These are phyloP conservation scores for Arachnomyces sp. DNA, from an alignment of 2,329 filamentous ascomycete genomes.

Conservation along the genomic window DNA sequence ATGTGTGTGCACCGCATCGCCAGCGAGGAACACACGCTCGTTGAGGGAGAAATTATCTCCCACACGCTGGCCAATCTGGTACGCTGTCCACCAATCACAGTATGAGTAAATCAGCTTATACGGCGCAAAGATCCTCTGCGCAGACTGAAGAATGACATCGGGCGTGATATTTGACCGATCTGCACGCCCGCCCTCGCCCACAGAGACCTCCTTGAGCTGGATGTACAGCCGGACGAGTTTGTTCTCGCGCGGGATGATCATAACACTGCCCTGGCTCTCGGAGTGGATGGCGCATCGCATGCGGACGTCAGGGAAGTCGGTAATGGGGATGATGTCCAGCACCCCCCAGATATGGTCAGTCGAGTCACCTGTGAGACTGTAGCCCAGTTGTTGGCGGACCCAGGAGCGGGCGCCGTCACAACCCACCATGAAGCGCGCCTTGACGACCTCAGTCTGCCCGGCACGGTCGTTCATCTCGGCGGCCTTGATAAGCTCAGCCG, in stretches of 20 bases:
- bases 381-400: conserved; percentile 52
- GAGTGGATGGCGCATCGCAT: conserved; percentile 53
- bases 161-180: conserved; percentile 58
- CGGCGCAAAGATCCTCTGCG: conserved; percentile 57
- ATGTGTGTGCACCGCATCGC: conserved; percentile 58
- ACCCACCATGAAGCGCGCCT: conserved; percentile 47
- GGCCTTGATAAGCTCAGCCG: conserved; percentile 40
- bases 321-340: conserved; percentile 46
- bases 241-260: conserved; percentile 59
- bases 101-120: conserved; percentile 60
- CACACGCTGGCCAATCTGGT: conserved; percentile 61
- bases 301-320: conserved; percentile 55
- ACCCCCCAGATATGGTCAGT: conserved; percentile 41
- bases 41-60: conserved; percentile 47
- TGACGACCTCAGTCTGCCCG: neutral
- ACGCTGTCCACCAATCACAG: conserved; percentile 62
- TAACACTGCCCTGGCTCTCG: conserved; percentile 49
- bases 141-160: conserved; percentile 54
- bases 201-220: conserved; percentile 45
- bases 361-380: conserved; percentile 50
- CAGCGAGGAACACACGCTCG: no score
- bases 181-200: conserved; percentile 39
- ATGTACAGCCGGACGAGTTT: conserved; percentile 59
- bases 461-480: conserved; percentile 1
- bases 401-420: conserved; percentile 63